Evolutionary conservation across 331 rosid genomes (phyloP), one percentile per base, ranked within the genome.

Genomic region (Spiraea crenata): DNA sequence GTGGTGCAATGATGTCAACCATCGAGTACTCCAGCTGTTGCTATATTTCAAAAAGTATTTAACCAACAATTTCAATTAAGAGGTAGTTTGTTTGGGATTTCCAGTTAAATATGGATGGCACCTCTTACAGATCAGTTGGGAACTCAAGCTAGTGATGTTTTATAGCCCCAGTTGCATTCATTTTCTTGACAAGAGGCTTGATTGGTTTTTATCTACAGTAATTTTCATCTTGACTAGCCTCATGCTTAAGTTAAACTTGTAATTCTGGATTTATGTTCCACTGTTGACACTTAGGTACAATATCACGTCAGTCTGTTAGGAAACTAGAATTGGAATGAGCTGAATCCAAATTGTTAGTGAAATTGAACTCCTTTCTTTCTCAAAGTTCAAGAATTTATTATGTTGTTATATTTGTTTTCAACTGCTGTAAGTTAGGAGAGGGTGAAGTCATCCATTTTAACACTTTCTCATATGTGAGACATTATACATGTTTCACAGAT

Each of bases 51-150:
- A 16, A 49, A 37, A 5, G 14, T 67, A 49, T 37, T 35, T 31
- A 35, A 58, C 52, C 70, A 19, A 13, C 50, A 51, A 51, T 50
- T n/a, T 25, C 14, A 50, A 63, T 42, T 2, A 59, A 46, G 37
- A 40, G 63, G 47, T 47, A 9, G 69, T 42, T 65, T 34, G 44
- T 19, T 65, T 67, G 45, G 16, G 40, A 50, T 35, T 57, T 8
- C 20, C 13, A 41, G 54, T 77, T 38, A 17, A 57, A 65, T 37
- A 39, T 63, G 71, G 19, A 49, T 54, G 49, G 31, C 1, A 4
- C 49, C 25, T 65, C 39, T 74, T 58, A 38, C 12, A 37, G 15
- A 46, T 50, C 17, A 70, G 51, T 55, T n/a, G 20, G 67, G 47
- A 37, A 66, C 19, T 63, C 12, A 46, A 13, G 19, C n/a, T 3